Conservation (phyloP, 495 filamentous ascomycete species). For the Usnea hakonensis region DNA sequence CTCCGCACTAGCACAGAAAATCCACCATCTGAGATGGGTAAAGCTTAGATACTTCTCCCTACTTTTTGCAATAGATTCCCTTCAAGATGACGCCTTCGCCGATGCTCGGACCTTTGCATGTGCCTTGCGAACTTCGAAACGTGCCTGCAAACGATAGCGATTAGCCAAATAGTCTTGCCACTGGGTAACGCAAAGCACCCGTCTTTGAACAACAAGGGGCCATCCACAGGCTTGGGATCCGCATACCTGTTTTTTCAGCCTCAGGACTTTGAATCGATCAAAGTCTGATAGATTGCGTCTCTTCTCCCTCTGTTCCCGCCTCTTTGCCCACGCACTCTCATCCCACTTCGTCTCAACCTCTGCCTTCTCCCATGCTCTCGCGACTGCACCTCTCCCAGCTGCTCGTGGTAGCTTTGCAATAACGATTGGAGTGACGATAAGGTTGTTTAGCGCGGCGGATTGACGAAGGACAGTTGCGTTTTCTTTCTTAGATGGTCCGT, state of each 20-base stretch:
- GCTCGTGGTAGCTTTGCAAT: conserved; percentile 82
- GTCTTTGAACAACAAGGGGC: neutral
- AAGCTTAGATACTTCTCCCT: neutral
- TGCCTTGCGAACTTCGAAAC: conserved; percentile 93
- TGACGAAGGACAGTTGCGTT: conserved; percentile 75
- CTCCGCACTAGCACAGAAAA: neutral
- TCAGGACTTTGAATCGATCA: conserved; percentile 98
- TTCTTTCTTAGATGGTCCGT: conserved; percentile 76
- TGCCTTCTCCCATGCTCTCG: conserved; percentile 75
- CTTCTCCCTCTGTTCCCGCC: conserved; percentile 70
- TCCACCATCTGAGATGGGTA: neutral
- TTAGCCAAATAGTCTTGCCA: neutral
- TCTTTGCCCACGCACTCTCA: conserved; percentile 83
- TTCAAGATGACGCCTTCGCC: conserved; percentile 40
- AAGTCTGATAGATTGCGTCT: conserved; percentile 91
- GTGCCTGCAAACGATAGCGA: conserved; percentile 45
- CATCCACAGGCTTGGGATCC: neutral
- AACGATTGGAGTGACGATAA: conserved; percentile 84
- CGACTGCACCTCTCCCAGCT: conserved; percentile 72
- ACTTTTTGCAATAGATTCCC: neutral
- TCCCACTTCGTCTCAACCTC: conserved; percentile 88
- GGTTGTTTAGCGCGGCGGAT: conserved; percentile 64
- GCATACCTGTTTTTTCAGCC: conserved; percentile 90
- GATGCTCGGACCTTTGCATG: conserved; percentile 64
- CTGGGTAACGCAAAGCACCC: neutral